Evolutionary conservation across 2,329 filamentous ascomycete genomes (phyloP).

Genomic region (Metarhizium sp.): DNA sequence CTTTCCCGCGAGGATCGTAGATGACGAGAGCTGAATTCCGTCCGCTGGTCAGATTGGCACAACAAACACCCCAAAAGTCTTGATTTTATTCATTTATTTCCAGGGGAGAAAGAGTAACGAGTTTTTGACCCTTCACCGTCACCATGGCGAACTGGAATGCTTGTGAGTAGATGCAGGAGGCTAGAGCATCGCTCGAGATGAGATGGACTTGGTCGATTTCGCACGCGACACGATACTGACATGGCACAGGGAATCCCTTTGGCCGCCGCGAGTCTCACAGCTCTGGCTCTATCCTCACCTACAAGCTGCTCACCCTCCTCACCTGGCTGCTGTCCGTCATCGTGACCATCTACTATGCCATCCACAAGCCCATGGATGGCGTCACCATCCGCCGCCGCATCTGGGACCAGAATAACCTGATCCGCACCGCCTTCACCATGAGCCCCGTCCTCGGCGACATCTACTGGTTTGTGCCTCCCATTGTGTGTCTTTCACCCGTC

Average conservation of each 20-base stretch:
- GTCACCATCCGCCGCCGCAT: slow-evolving; percentile 52
- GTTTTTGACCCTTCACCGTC: background rate
- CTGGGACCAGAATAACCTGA: slow-evolving; percentile 62
- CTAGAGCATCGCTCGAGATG: no score
- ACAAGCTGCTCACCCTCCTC: slow-evolving; percentile 66
- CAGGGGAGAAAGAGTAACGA: no score
- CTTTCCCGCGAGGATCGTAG: no score
- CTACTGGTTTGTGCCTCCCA: slow-evolving; percentile 56
- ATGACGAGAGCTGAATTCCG: no score
- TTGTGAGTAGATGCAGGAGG: slow-evolving; percentile 3
- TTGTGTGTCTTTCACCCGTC: slow-evolving; percentile 8
- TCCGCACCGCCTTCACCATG: slow-evolving; percentile 65
- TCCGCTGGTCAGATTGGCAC: no score
- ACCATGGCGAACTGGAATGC: slow-evolving; percentile 10
- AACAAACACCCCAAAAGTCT: no score
- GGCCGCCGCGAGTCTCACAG: slow-evolving; percentile 58
- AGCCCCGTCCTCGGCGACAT: slow-evolving; percentile 56
- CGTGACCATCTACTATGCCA: slow-evolving; percentile 64
- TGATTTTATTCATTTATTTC: no score
- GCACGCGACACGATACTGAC: background rate
- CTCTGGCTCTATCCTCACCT: slow-evolving; percentile 51
- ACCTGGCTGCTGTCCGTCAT: slow-evolving; percentile 68
- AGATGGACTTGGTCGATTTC: no score
- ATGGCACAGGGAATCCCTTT: slow-evolving; percentile 62
- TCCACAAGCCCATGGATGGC: slow-evolving; percentile 55